Conservation (phyloP, 2,329 filamentous ascomycete genomes). For the Epichloe coenophiala region DNA sequence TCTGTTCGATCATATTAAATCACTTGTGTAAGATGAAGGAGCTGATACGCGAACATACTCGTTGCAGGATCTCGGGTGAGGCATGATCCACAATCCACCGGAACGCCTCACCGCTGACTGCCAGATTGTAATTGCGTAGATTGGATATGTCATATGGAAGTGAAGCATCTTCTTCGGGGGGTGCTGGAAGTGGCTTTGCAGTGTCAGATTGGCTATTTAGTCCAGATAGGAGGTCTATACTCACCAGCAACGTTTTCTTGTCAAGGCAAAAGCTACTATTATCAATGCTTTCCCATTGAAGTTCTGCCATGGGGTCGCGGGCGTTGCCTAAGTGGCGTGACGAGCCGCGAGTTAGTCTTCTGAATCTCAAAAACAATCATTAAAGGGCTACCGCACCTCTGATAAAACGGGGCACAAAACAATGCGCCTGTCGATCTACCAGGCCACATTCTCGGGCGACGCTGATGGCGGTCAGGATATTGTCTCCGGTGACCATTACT, state of each 20-base stretch:
- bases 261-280: constrained; percentile 68
- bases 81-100: constrained; percentile 93
- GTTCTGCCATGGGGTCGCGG: constrained; percentile 55
- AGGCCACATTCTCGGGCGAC: constrained; percentile 83
- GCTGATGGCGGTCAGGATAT: constrained; percentile 91
- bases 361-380: background rate
- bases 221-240: constrained; percentile 5
- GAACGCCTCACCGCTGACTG: constrained; percentile 87
- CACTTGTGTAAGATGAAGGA: background rate
- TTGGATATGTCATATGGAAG: constrained; percentile 75
- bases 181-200: constrained; percentile 54
- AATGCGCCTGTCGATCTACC: constrained; percentile 68
- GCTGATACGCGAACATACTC: constrained; percentile 29
- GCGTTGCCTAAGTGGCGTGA: constrained; percentile 42
- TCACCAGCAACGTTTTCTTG: constrained; percentile 57
- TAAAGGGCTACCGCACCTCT: constrained; percentile 40
- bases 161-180: constrained; percentile 63
- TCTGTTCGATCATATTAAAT: constrained; percentile 30
- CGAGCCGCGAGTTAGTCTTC: background rate
- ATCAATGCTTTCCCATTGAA: constrained; percentile 93
- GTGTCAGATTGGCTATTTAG: constrained; percentile 2
- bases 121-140: constrained; percentile 73
- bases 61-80: constrained; percentile 60
- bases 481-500: constrained; percentile 97
- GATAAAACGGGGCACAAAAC: constrained; percentile 81